These are phyloP conservation scores for Trichophyton rubrum DNA, from an alignment of 2,329 filamentous ascomycete species.

Conservation along the genomic window DNA sequence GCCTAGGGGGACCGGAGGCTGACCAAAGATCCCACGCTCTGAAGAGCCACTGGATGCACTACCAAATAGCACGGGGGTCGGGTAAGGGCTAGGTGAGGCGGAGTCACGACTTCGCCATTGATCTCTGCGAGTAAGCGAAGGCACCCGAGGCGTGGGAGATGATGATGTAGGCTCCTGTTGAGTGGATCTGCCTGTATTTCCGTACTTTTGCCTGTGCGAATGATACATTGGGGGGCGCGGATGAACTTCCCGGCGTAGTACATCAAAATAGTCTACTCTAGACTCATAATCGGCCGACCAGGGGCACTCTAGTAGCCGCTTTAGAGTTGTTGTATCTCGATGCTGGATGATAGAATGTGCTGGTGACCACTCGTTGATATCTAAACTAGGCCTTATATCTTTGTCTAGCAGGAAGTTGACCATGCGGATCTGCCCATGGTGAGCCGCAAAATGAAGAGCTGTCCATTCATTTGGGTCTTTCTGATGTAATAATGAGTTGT, in stretches of 20 bases:
- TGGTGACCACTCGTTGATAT: not conserved
- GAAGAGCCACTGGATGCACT: too few species aligned
- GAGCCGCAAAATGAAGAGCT: slow-evolving; percentile 1
- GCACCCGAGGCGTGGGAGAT: not conserved
- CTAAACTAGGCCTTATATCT: not conserved
- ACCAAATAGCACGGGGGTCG: too few species aligned
- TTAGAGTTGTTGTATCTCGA: not conserved
- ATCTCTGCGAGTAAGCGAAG: not conserved
- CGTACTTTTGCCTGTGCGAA: not conserved
- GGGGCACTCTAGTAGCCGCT: not conserved
- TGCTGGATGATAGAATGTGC: not conserved
- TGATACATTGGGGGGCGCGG: too few species aligned
- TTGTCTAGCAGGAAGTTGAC: not conserved
- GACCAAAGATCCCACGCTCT: too few species aligned
- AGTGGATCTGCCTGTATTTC: not conserved
- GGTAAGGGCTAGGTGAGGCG: too few species aligned
- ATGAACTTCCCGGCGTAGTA: not conserved
- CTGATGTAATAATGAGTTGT: not conserved
- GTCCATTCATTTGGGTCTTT: not conserved
- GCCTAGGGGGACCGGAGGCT: too few species aligned
- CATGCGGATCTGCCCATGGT: not conserved
- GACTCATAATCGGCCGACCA: not conserved
- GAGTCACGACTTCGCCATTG: not conserved
- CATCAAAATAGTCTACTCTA: not conserved
- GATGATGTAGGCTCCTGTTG: not conserved